phyloP scores from a whole-genome alignment of 768 basidiomycete genomes.

The Erythrobasidium yunnanense region DNA sequence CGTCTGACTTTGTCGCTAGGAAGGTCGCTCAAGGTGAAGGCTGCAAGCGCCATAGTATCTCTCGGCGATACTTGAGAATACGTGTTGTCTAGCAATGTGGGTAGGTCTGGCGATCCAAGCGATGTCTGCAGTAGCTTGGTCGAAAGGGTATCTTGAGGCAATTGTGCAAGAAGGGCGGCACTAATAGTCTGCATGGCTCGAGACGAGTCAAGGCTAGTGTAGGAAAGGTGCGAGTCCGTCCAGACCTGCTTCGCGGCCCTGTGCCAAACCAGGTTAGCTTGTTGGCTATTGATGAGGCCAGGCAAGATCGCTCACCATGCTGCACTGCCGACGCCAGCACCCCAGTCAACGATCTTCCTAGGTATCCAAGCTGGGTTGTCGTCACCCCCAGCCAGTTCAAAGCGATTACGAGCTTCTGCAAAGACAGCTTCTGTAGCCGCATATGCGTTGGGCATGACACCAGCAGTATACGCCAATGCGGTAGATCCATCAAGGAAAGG shows the following conservation, averaged over 20 bases:
- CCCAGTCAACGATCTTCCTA: slow-evolving; percentile 63
- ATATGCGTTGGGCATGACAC: slow-evolving; percentile 77
- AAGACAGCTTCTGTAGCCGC: slow-evolving; percentile 68
- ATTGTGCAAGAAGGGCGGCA: slow-evolving; percentile 31
- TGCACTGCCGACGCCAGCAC: slow-evolving; percentile 67
- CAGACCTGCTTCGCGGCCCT: slow-evolving; percentile 60
- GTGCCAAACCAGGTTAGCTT: background rate
- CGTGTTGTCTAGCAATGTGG: background rate
- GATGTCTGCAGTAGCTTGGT: slow-evolving; percentile 26
- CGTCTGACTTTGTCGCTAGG: slow-evolving; percentile 54
- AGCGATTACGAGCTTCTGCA: slow-evolving; percentile 53
- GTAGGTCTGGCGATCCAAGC: slow-evolving; percentile 5
- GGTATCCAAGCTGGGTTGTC: slow-evolving; percentile 45
- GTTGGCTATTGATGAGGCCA: slow-evolving; percentile 7
- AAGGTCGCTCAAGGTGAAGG: slow-evolving; percentile 72
- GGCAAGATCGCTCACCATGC: slow-evolving; percentile 54
- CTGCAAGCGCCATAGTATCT: slow-evolving; percentile 60
- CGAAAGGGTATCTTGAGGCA: slow-evolving; percentile 26
- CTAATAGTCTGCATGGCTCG: slow-evolving; percentile 35
- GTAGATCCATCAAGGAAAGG: slow-evolving; percentile 51
- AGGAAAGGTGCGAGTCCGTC: slow-evolving; percentile 39
- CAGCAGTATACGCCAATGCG: slow-evolving; percentile 70
- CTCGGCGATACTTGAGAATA: slow-evolving; percentile 30
- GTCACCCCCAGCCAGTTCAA: slow-evolving; percentile 50
- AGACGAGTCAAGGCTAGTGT: slow-evolving; percentile 59